Conservation (phyloP, 2,329 filamentous ascomycete genomes). For the Fusarium palustre region DNA sequence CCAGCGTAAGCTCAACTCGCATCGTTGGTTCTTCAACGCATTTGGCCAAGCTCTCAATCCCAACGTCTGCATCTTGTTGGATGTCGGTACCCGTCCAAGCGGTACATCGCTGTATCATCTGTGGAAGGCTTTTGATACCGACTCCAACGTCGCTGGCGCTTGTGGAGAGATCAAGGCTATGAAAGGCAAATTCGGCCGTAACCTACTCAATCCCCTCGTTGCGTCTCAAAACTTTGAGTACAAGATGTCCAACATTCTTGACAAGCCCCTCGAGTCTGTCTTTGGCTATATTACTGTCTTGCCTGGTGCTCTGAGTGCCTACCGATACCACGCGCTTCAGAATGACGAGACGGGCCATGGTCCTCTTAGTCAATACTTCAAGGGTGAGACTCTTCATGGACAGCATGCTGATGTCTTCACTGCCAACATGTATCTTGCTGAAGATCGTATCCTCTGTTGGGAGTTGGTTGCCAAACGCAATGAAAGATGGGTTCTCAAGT, state of each 20-base stretch:
- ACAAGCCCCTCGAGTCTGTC: slow-evolving; percentile 95
- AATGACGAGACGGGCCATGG: slow-evolving; percentile 97
- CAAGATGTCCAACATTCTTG: slow-evolving; percentile 99
- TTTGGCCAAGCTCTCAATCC: slow-evolving; percentile 93
- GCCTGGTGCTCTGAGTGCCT: slow-evolving; percentile 93
- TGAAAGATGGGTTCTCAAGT: slow-evolving; percentile 97
- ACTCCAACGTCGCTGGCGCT: slow-evolving; percentile 96
- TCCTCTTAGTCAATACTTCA: slow-evolving; percentile 97
- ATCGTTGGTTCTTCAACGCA: slow-evolving; percentile 99
- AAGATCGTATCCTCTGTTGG: slow-evolving; percentile 92
- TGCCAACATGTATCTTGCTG: slow-evolving; percentile 93
- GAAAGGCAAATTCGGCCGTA: slow-evolving; percentile 85
- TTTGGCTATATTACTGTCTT: slow-evolving; percentile 99
- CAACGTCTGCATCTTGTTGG: slow-evolving; percentile 95
- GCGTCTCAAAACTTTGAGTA: slow-evolving; percentile 99
- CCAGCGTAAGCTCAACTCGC: slow-evolving; percentile 96
- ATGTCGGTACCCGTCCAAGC: slow-evolving; percentile 94
- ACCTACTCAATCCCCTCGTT: slow-evolving; percentile 91
- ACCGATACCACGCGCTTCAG: slow-evolving; percentile 94
- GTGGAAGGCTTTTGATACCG: slow-evolving; percentile 98
- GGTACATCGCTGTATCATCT: slow-evolving; percentile 94
- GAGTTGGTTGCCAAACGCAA: slow-evolving; percentile 95
- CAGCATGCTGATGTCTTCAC: slow-evolving; percentile 98
- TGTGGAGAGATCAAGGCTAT: slow-evolving; percentile 98
- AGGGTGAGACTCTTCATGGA: slow-evolving; percentile 95